Conservation (phyloP, 1,284 basidiomycete species). For the Tremellales sp. region DNA sequence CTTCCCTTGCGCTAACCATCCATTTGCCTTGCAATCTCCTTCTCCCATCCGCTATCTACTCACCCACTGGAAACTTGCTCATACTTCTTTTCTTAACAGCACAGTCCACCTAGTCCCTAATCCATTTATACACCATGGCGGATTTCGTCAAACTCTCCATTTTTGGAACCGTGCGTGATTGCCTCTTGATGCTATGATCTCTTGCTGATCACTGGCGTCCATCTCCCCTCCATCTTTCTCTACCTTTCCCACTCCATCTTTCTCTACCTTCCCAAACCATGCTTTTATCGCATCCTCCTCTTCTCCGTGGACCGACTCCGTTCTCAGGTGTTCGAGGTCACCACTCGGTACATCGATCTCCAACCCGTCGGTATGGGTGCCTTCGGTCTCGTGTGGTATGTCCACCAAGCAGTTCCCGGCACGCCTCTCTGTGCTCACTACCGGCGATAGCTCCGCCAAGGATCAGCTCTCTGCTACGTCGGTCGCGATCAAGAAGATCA, state of each 20-base stretch:
- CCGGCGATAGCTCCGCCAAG: slow-evolving; percentile 74
- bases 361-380: slow-evolving; percentile 99
- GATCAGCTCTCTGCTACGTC: slow-evolving; percentile 93
- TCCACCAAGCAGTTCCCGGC: too few species aligned
- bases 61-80: too few species aligned
- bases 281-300: too few species aligned
- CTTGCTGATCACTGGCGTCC: slow-evolving; percentile 3
- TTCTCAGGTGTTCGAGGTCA: slow-evolving; percentile 63
- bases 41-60: too few species aligned
- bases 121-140: too few species aligned
- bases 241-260: neutral
- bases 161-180: slow-evolving; percentile 68
- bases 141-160: slow-evolving; percentile 95
- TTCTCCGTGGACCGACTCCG: neutral
- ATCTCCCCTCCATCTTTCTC: too few species aligned
- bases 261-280: neutral
- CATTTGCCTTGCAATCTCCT: too few species aligned
- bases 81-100: too few species aligned
- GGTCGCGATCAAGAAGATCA: slow-evolving; percentile 98
- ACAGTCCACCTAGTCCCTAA: too few species aligned
- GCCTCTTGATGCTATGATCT: neutral
- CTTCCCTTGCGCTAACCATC: too few species aligned
- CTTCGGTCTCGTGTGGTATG: slow-evolving; percentile 91
- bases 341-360: slow-evolving; percentile 97
- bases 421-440: neutral